Conservation (phyloP, 768 basidiomycete genomes). For the Trametes coccinea region DNA sequence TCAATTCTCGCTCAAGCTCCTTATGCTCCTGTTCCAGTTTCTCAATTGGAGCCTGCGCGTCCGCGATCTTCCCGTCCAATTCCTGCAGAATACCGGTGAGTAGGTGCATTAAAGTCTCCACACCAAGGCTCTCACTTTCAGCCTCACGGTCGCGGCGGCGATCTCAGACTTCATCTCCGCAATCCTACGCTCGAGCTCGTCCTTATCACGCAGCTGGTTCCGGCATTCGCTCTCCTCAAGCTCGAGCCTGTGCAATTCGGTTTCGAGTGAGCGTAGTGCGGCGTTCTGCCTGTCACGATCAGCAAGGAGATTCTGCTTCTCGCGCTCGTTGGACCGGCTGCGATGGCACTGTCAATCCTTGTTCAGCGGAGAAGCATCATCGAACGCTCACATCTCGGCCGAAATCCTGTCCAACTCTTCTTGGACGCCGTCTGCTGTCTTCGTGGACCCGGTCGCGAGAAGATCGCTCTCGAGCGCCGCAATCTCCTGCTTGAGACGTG, state of each 20-base stretch:
- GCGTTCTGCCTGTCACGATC: slow-evolving; percentile 65
- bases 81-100: slow-evolving; percentile 44
- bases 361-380: not conserved
- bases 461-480: slow-evolving; percentile 67
- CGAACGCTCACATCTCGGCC: slow-evolving; percentile 59
- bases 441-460: slow-evolving; percentile 68
- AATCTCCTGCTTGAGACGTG: slow-evolving; percentile 62
- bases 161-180: slow-evolving; percentile 61
- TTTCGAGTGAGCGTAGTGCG: slow-evolving; percentile 55
- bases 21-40: slow-evolving; percentile 58
- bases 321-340: slow-evolving; percentile 68
- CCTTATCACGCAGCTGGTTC: slow-evolving; percentile 60
- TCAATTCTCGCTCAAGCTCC: slow-evolving; percentile 50
- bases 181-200: slow-evolving; percentile 55
- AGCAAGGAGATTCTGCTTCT: slow-evolving; percentile 52
- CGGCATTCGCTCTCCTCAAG: slow-evolving; percentile 57
- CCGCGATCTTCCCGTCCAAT: slow-evolving; percentile 57
- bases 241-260: slow-evolving; percentile 62
- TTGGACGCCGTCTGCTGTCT: slow-evolving; percentile 86
- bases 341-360: not conserved
- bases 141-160: slow-evolving; percentile 39
- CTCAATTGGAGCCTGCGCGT: slow-evolving; percentile 66
- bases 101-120: not conserved
- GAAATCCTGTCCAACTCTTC: slow-evolving; percentile 65
- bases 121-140: slow-evolving; percentile 47